A percentile compares a stretch with the other conserved stretches of the same genome.
These are phyloP conservation scores for Elongisporangium senticosum DNA, from an alignment of 352 stramenopile species.

Conservation along the genomic window DNA sequence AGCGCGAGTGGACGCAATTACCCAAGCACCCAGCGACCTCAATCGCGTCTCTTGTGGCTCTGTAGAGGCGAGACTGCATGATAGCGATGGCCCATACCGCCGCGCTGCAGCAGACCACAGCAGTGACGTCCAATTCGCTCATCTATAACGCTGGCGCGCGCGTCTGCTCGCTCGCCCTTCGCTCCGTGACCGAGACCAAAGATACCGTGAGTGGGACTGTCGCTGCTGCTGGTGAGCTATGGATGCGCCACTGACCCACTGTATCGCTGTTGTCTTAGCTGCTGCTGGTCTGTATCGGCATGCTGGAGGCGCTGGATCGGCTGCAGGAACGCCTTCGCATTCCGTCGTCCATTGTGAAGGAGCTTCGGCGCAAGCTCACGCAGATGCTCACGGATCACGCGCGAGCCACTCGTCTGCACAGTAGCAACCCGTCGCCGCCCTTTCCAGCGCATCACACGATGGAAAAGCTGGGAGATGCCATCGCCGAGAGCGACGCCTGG, in stretches of 20 bases:
- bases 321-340: constrained; percentile 68
- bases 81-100: not conserved
- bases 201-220: constrained; percentile 38
- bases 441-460: not conserved
- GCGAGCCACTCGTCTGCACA: not conserved
- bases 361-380: constrained; percentile 59
- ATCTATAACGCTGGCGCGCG: constrained; percentile 11
- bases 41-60: not conserved
- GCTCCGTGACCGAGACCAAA: constrained; percentile 64
- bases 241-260: constrained; percentile 1
- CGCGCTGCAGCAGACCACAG: not conserved
- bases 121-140: not conserved
- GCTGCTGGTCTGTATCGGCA: constrained; percentile 68
- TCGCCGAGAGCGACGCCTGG: constrained; percentile 60
- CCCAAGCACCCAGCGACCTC: not conserved
- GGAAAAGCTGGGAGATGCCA: constrained; percentile 28
- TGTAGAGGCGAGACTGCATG: not conserved
- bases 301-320: constrained; percentile 69
- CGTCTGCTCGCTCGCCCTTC: constrained; percentile 55
- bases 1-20: not conserved
- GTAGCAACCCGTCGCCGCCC: not conserved
- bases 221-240: constrained; percentile 4
- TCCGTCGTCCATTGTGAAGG: constrained; percentile 61
- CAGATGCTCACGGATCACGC: constrained; percentile 40
- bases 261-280: constrained; percentile 27